Conservation (phyloP, 176 grass and related monocot genomes). For the Tuctoria greenei region DNA sequence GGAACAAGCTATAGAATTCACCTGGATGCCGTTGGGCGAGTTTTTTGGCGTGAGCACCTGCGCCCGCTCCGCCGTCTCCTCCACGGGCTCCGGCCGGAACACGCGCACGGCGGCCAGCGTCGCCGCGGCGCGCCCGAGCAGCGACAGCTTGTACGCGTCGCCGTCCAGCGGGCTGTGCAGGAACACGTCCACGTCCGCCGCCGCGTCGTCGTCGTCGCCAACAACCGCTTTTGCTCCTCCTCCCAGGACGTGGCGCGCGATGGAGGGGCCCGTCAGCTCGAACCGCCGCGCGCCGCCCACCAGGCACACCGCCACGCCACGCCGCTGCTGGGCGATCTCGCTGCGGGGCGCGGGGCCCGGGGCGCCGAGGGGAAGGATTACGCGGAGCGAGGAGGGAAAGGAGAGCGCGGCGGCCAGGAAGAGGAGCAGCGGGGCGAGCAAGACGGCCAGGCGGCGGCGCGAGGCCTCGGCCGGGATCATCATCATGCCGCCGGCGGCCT, state of each 20-base stretch:
- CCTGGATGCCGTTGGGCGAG: slow-evolving; percentile 97
- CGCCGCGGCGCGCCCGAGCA: slow-evolving; percentile 38
- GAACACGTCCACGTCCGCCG: slow-evolving; percentile 59
- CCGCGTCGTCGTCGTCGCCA: not conserved
- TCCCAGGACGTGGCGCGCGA: slow-evolving; percentile 59
- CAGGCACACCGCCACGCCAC: slow-evolving; percentile 61
- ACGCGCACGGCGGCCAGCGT: slow-evolving; percentile 52
- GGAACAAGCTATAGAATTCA: not conserved
- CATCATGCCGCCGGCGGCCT: not conserved
- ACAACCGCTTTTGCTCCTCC: too few species aligned
- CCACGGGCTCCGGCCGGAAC: slow-evolving; percentile 40
- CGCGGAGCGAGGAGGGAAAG: slow-evolving; percentile 38
- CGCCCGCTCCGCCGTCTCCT: slow-evolving; percentile 38
- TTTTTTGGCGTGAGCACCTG: slow-evolving; percentile 51
- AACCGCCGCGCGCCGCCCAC: slow-evolving; percentile 84
- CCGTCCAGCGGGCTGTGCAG: slow-evolving; percentile 74
- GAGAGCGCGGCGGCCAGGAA: slow-evolving; percentile 45
- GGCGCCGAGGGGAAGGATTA: not conserved
- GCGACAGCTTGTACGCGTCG: slow-evolving; percentile 71
- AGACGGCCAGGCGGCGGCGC: slow-evolving; percentile 18
- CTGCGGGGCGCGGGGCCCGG: not conserved
- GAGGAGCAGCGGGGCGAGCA: slow-evolving; percentile 49
- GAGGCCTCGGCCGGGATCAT: not conserved
- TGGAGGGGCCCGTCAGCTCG: slow-evolving; percentile 84
- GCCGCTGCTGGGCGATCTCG: too few species aligned